These are phyloP conservation scores for Saccharum officinarum DNA, from an alignment of 176 grass and related monocot genomes.

Conservation along the genomic window DNA sequence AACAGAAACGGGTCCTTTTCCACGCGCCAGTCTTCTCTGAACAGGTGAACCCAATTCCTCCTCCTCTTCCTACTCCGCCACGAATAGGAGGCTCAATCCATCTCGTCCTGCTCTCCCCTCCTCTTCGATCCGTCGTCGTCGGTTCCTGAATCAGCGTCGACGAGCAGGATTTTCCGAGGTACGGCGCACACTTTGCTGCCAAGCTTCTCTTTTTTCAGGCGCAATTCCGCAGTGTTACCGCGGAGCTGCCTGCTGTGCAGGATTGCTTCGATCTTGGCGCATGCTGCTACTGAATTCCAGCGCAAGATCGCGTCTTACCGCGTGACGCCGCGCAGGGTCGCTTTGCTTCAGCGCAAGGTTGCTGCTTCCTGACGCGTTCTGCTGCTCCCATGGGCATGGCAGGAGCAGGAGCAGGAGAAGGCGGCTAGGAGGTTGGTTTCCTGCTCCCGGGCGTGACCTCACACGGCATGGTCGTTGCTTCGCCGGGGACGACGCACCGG, in stretches of 20 bases:
- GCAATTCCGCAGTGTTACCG: neutral
- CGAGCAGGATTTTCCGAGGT: constrained; percentile 7
- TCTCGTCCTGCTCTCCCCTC: neutral
- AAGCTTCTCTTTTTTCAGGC: neutral
- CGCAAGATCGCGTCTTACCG: too few relatives aligned
- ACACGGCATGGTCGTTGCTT: constrained; percentile 48
- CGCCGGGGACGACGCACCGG: neutral
- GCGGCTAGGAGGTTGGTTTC: neutral
- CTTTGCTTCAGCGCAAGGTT: neutral
- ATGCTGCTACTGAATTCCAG: neutral
- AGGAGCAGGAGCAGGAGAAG: neutral
- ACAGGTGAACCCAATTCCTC: neutral
- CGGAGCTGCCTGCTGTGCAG: neutral
- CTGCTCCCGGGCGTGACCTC: neutral
- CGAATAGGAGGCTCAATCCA: neutral
- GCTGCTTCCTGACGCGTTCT: constrained; percentile 10
- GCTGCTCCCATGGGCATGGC: constrained; percentile 8
- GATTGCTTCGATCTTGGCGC: neutral
- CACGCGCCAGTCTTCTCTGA: constrained; percentile 38
- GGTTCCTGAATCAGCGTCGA: neutral
- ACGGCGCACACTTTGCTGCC: constrained; percentile 2
- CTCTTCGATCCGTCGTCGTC: neutral
- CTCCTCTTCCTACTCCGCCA: neutral
- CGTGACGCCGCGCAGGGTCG: too few relatives aligned
- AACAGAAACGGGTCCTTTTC: constrained; percentile 29